phyloP scores from a whole-genome alignment of 371 early-diverging fungal species.

The Mucor mucedo region DNA sequence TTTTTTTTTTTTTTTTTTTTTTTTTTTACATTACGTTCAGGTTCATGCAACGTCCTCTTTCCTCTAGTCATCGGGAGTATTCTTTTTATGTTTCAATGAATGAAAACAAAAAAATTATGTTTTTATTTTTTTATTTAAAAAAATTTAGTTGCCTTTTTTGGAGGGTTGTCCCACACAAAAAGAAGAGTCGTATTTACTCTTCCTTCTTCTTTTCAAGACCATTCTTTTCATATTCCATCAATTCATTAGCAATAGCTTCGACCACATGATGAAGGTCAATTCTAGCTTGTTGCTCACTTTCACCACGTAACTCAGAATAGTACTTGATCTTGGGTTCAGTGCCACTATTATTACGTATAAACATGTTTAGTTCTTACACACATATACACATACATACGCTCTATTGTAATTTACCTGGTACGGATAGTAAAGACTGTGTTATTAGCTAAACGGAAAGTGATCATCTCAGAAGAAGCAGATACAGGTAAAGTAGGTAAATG shows the following conservation, averaged over 20 bases:
- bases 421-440: slow-evolving; percentile 76
- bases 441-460: slow-evolving; percentile 84
- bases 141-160: background rate
- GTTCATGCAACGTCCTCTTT: background rate
- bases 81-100: background rate
- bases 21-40: background rate
- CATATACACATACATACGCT: background rate
- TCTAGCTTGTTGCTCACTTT: slow-evolving; percentile 55
- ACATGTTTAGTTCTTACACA: background rate
- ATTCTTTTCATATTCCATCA: slow-evolving; percentile 62
- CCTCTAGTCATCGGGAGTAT: background rate
- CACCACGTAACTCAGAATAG: slow-evolving; percentile 82
- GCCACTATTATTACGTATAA: slow-evolving; percentile 57
- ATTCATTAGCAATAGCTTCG: slow-evolving; percentile 59
- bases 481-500: slow-evolving; percentile 77
- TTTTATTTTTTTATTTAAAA: background rate
- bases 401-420: slow-evolving; percentile 54
- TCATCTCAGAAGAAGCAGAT: slow-evolving; percentile 87
- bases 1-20: too few relatives aligned
- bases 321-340: slow-evolving; percentile 98
- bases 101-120: background rate
- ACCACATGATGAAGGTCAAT: slow-evolving; percentile 52
- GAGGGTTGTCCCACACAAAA: background rate
- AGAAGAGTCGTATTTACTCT: slow-evolving; percentile 16
- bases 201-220: slow-evolving; percentile 50